Evolutionary conservation across 805 yeast genomes (phyloP), one percentile per base, ranked within the genome.

Genomic region (Wickerhamomyces tratensis): DNA sequence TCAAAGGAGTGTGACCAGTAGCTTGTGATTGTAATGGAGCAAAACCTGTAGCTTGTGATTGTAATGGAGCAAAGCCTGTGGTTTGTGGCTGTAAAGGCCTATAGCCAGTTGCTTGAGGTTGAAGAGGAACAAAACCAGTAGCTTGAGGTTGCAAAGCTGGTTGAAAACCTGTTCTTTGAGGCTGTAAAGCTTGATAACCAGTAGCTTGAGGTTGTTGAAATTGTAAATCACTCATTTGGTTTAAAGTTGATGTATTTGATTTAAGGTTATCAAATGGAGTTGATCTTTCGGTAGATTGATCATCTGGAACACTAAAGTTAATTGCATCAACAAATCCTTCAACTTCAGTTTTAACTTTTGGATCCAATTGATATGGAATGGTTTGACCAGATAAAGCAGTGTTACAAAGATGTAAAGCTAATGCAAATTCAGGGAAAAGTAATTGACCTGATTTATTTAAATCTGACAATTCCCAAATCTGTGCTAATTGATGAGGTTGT

Each of bases 361-460:
- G 72, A 30, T 95, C 96, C 50, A 91, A 64, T 36, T 68, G 71
- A 37, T 67, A 68, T 4, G 98, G 97, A 46, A 89, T 68, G 8
- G 80, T 67, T 50, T 85, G 88, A 34, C 96, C 95, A 52, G 76
- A 78, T 51, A 86, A 69, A 0, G 82, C 83, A 54, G 77, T 63
- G 51, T 85, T 83, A 58, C 95, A 88, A 51, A 91, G 69, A 61
- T 88, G 91, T 70, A 91, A 78, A 14, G 96, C 88, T 49, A 91
- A 69, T 13, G 95, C 95, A 68, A 91, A 91, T 59, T 91, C 97
- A 1, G 98, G 98, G 57, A 89, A 91, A 50, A 91, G 64, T 44
- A 91, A 72, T 42, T 78, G 73, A 2, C 98, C 98, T 12, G 93
- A 79, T 53, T 77, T 82, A 52, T 81, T 84, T 2, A 95, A 84